A percentile compares a stretch with the other conserved stretches of the same genome.
phyloP scores from a whole-genome alignment of 106 monocot species.

The Gastrodia elata region DNA sequence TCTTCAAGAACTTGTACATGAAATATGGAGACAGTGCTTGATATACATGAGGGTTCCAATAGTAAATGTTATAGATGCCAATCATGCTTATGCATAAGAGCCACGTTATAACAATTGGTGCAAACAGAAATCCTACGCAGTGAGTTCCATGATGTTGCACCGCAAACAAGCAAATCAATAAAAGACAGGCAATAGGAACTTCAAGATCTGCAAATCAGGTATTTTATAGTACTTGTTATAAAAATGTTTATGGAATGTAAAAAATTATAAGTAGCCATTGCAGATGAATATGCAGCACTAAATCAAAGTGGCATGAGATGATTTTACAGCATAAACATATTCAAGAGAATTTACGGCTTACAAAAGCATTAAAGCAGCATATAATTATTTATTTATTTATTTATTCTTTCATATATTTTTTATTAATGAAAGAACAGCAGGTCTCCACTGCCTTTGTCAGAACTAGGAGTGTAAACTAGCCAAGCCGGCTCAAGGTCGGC shows the following conservation, averaged over 20 bases:
- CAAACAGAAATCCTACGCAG: conserved; percentile 13
- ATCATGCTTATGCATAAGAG: conserved; percentile 12
- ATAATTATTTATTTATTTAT: too few species aligned
- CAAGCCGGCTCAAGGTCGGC: too few species aligned
- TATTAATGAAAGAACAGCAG: too few species aligned
- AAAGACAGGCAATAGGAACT: conserved; percentile 13
- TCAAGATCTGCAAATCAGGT: conserved; percentile 12
- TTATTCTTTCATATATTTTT: too few species aligned
- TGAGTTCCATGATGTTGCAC: conserved; percentile 16
- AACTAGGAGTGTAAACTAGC: too few species aligned
- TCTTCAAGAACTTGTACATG: conserved; percentile 21
- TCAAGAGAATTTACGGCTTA: background rate
- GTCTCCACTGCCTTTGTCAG: too few species aligned
- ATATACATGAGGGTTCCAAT: conserved; percentile 20
- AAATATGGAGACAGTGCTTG: conserved; percentile 20
- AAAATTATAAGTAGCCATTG: background rate
- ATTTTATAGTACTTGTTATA: background rate
- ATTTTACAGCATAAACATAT: background rate
- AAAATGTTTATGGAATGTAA: background rate
- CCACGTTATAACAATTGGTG: conserved; percentile 13
- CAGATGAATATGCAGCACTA: background rate
- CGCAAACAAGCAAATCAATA: conserved; percentile 10
- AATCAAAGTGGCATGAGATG: background rate
- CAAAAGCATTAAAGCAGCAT: background rate
- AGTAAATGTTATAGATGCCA: conserved; percentile 16